Evolutionary conservation across 192 early-diverging fungal species (phyloP).

Genomic region (Podila horticola): DNA sequence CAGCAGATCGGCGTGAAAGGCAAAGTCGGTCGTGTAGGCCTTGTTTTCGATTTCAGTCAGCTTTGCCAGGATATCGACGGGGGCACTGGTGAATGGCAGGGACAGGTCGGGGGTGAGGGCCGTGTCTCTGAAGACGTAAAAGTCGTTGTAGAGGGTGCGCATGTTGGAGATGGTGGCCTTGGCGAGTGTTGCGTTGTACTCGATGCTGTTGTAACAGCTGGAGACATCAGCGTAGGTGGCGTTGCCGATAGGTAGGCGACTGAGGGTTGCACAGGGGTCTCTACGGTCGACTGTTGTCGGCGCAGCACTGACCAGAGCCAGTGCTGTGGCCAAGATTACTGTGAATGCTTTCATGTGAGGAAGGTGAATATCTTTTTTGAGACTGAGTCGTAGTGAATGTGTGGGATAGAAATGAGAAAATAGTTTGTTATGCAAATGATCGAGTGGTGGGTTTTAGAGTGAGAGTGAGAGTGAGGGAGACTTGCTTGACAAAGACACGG

Average conservation of each 20-base stretch:
- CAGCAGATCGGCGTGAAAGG: constrained; percentile 10
- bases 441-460: too few species aligned
- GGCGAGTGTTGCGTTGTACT: not conserved
- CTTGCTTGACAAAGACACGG: too few species aligned
- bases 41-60: constrained; percentile 14
- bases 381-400: not conserved
- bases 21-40: constrained; percentile 5
- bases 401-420: not conserved
- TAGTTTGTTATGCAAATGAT: not conserved
- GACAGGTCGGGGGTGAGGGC: constrained; percentile 11
- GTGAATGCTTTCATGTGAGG: not conserved
- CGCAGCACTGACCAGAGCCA: not conserved
- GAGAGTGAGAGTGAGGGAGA: too few species aligned
- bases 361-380: not conserved
- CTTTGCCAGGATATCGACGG: constrained; percentile 10
- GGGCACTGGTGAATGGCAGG: not conserved
- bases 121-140: constrained; percentile 17
- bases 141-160: constrained; percentile 11
- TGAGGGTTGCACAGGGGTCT: constrained; percentile 15
- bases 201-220: constrained; percentile 1
- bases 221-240: not conserved
- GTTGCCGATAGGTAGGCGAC: not conserved
- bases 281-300: not conserved
- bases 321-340: not conserved
- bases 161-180: not conserved